These are phyloP conservation scores for Podila epicladia DNA, from an alignment of 192 early-diverging fungal species.

Conservation along the genomic window DNA sequence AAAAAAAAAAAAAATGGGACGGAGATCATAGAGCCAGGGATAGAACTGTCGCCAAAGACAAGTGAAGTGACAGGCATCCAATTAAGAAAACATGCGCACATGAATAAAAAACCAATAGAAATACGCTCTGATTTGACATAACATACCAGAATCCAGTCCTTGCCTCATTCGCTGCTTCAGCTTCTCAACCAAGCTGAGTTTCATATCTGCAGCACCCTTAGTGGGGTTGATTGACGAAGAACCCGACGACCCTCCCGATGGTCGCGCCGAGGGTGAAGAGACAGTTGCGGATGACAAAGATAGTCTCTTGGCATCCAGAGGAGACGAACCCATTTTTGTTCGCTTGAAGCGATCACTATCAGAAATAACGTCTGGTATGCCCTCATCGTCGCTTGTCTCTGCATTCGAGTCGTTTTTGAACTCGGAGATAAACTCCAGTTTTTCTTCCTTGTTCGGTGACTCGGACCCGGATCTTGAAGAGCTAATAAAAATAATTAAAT, in stretches of 20 bases:
- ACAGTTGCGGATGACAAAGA: neutral
- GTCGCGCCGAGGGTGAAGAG: too few relatives aligned
- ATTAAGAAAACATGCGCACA: too few relatives aligned
- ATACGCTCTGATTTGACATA: neutral
- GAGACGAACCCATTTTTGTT: neutral
- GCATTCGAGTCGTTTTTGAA: neutral
- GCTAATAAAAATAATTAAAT: neutral
- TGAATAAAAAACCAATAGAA: neutral
- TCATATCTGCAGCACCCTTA: neutral
- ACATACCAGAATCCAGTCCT: slow-evolving; percentile 25
- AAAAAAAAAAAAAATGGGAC: too few relatives aligned
- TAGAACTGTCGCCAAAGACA: neutral
- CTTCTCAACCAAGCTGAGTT: slow-evolving; percentile 32
- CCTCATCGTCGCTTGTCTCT: neutral
- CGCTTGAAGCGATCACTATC: neutral
- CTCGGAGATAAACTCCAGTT: slow-evolving; percentile 27
- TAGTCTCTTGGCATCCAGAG: neutral
- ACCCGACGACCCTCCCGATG: neutral
- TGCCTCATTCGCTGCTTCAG: slow-evolving; percentile 37
- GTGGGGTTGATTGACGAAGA: neutral
- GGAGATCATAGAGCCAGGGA: too few relatives aligned
- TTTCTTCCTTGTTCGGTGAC: slow-evolving; percentile 11
- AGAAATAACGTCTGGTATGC: neutral
- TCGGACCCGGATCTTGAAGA: slow-evolving; percentile 28
- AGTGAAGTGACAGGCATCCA: too few relatives aligned